A percentile compares a stretch with the other conserved stretches of the same genome.
phyloP scores from a whole-genome alignment of 805 yeast genomes.

The Candida tammaniensis region DNA sequence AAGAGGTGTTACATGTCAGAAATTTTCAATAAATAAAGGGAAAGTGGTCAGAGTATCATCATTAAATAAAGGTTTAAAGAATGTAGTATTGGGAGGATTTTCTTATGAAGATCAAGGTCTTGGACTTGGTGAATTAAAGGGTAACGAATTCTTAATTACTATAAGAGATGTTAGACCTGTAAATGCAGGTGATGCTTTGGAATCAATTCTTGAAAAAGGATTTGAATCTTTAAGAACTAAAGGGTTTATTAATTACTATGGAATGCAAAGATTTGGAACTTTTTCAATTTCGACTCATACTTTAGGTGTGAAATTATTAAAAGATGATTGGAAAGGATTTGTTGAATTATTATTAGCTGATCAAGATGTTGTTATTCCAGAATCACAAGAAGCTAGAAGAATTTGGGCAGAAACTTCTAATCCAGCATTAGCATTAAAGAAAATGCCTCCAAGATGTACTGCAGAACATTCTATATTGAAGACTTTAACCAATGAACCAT shows the following conservation, averaged over 20 bases:
- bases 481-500: constrained; percentile 51
- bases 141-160: constrained; percentile 86
- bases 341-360: constrained; percentile 78
- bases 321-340: constrained; percentile 76
- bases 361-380: constrained; percentile 81
- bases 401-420: constrained; percentile 76
- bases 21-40: constrained; percentile 64
- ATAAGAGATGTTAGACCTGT: constrained; percentile 64
- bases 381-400: constrained; percentile 76
- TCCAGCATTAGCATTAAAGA: constrained; percentile 59
- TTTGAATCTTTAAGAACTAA: constrained; percentile 54
- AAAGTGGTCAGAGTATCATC: constrained; percentile 72
- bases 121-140: constrained; percentile 77
- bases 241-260: constrained; percentile 93
- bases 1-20: constrained; percentile 92
- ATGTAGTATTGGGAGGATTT: constrained; percentile 79
- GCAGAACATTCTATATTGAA: constrained; percentile 79
- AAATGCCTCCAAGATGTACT: constrained; percentile 84
- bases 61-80: constrained; percentile 71
- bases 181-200: constrained; percentile 33
- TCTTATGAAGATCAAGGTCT: constrained; percentile 60
- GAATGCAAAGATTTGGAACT: constrained; percentile 99
- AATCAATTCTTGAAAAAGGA: constrained; percentile 45
- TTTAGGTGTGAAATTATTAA: constrained; percentile 70
- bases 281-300: constrained; percentile 89